phyloP scores from a whole-genome alignment of 2,329 filamentous ascomycete species.

The Apiospora arundinis region DNA sequence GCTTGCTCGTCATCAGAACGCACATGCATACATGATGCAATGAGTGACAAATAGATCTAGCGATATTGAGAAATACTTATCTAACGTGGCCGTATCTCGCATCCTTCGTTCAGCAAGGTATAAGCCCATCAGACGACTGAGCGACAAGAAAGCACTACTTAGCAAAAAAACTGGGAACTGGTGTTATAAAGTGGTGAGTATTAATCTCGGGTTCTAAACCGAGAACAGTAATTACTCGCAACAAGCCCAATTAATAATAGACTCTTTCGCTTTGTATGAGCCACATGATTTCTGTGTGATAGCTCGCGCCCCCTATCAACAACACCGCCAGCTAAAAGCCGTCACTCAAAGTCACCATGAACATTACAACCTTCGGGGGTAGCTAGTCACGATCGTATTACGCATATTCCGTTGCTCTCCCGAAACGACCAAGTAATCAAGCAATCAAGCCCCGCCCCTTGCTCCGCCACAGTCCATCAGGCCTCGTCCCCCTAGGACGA shows the following conservation, averaged over 20 bases:
- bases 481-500: background rate
- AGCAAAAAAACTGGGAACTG: background rate
- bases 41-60: background rate
- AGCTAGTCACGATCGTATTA: background rate
- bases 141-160: background rate
- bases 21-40: background rate
- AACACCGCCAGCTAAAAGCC: background rate
- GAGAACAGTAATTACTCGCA: background rate
- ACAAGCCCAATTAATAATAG: too few relatives aligned
- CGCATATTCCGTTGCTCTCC: background rate
- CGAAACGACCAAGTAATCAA: background rate
- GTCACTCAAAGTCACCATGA: background rate
- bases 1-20: background rate
- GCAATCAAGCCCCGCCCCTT: background rate
- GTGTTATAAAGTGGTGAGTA: background rate
- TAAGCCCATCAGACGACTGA: background rate
- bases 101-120: background rate
- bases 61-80: background rate
- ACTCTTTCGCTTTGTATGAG: background rate
- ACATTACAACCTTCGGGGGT: background rate
- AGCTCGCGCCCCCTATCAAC: background rate
- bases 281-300: background rate
- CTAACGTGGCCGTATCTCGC: background rate
- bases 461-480: background rate
- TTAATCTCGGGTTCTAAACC: background rate